Base-by-base conservation (phyloP, 495 filamentous ascomycete species). In the Amniculicola lignicola region DNA sequence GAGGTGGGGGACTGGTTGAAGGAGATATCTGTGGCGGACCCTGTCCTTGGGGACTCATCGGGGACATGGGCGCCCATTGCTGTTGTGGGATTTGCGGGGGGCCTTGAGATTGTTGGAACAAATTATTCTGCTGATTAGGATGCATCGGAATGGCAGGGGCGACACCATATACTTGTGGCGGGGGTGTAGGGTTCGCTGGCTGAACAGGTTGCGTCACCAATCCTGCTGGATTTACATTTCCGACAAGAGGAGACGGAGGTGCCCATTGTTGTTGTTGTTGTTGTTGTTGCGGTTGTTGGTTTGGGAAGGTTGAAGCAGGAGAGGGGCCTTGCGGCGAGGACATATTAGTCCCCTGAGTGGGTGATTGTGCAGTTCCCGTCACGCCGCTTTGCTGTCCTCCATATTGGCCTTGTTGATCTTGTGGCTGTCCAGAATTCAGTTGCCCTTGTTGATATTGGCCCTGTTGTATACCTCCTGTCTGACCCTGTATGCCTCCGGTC, bases 321-420 rank as follows among this genome's bases (percentile, higher is more conserved):
- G 3, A 3, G 12, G 46, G 12, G 3, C 14, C 12, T 14, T 43
- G 29, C 3, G 53, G 31, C 4, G 52, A 39, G 4, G 24, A 9
- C 16, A 22, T 44, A 19, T 31, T 40, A 12, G 21, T 16, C 23
- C 31, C 40, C 21, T 39, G 53, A 23, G 22, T 25, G 31, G 33
- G 44, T 28, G 55, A 22, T 31, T 25, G 55, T 38, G 31, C 12
- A 25, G 33, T 21, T 36, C 45, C 44, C 18, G 51, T 24, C 23
- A 57, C 45, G 21, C 54, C 54, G 1, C 37, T 57, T 36, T 57
- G 56, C 31, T 59, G 56, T 16, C 39, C 56, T 5, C 12, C n/a
- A 42, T 31, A 58, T 18, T 51, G 45, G 14, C 22, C 35, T 1
- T 41, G 29, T 14, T 49, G 29, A 14, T 2, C 24, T 7, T 36